Conservation (phyloP, 1,284 basidiomycete species). For the Prillingera fragicola region DNA sequence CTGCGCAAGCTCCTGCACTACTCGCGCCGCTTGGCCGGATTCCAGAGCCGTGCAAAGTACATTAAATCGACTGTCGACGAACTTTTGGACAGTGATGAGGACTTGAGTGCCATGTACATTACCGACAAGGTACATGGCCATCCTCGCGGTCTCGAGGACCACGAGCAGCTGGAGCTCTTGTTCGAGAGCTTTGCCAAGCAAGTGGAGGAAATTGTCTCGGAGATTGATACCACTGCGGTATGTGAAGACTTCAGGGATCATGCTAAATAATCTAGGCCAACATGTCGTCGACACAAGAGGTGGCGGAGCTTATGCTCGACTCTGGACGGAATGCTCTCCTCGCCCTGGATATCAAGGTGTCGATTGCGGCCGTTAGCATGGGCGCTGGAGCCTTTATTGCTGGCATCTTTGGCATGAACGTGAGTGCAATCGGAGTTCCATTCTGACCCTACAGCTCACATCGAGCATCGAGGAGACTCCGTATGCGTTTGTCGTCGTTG, state of each 20-base stretch:
- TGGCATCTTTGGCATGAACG: constrained; percentile 94
- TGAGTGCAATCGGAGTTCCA: constrained; percentile 47
- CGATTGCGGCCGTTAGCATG: constrained; percentile 89
- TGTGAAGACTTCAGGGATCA: constrained; percentile 21
- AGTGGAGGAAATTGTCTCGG: constrained; percentile 90
- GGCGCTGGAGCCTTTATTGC: constrained; percentile 88
- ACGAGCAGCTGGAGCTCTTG: constrained; percentile 87
- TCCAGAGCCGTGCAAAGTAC: constrained; percentile 82
- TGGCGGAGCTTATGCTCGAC: constrained; percentile 93
- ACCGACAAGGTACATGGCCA: constrained; percentile 65
- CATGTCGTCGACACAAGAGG: constrained; percentile 93
- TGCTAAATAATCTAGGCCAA: constrained; percentile 58
- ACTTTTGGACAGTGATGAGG: constrained; percentile 85
- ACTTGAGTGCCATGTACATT: constrained; percentile 86
- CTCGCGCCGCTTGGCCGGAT: constrained; percentile 73
- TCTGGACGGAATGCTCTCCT: constrained; percentile 90
- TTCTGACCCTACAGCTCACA: constrained; percentile 30
- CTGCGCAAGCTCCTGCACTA: constrained; percentile 85
- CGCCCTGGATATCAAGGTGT: constrained; percentile 85
- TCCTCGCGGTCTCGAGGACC: constrained; percentile 62
- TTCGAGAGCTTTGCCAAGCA: constrained; percentile 93
- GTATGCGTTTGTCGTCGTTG: constrained; percentile 46
- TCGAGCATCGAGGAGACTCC: constrained; percentile 44
- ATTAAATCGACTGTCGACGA: constrained; percentile 87
- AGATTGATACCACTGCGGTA: constrained; percentile 77